phyloP scores from a whole-genome alignment of 805 yeast genomes.

The Lachancea quebecensis region DNA sequence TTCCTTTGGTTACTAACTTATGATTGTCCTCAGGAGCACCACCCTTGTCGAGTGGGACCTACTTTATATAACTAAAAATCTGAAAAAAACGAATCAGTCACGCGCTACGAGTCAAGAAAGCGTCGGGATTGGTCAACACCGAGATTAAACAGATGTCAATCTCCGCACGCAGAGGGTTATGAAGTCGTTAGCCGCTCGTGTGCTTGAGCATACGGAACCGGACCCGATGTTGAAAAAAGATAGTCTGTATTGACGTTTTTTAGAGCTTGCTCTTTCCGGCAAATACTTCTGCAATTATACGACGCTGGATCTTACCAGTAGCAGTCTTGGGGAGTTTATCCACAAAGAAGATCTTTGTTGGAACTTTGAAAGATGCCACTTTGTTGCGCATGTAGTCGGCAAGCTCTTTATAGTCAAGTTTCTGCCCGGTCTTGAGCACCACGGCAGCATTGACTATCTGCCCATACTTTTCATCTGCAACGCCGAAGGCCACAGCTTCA shows the following conservation, averaged over 20 bases:
- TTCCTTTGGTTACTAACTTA: slow-evolving; percentile 5
- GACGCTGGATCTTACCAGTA: slow-evolving; percentile 69
- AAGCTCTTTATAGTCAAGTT: slow-evolving; percentile 39
- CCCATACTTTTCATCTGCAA: slow-evolving; percentile 60
- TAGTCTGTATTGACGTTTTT: neutral
- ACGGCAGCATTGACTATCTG: slow-evolving; percentile 67
- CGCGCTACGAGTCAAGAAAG: neutral
- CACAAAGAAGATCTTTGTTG: slow-evolving; percentile 49
- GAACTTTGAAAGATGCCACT: slow-evolving; percentile 55
- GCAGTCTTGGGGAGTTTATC: slow-evolving; percentile 66
- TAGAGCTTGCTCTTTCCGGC: slow-evolving; percentile 30
- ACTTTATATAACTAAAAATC: slow-evolving; percentile 1
- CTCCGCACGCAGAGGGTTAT: too few relatives aligned
- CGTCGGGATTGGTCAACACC: neutral
- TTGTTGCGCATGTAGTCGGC: slow-evolving; percentile 38
- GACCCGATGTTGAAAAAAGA: neutral
- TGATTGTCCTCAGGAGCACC: neutral
- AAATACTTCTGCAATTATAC: slow-evolving; percentile 52
- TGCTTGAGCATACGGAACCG: neutral
- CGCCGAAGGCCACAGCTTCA: slow-evolving; percentile 69
- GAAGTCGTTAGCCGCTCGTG: neutral
- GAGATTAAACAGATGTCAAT: neutral
- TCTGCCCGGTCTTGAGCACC: slow-evolving; percentile 41
- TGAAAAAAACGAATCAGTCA: neutral
- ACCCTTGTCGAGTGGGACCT: neutral